phyloP scores from a whole-genome alignment of 768 basidiomycete species.

The Boletus vermiculosoides region DNA sequence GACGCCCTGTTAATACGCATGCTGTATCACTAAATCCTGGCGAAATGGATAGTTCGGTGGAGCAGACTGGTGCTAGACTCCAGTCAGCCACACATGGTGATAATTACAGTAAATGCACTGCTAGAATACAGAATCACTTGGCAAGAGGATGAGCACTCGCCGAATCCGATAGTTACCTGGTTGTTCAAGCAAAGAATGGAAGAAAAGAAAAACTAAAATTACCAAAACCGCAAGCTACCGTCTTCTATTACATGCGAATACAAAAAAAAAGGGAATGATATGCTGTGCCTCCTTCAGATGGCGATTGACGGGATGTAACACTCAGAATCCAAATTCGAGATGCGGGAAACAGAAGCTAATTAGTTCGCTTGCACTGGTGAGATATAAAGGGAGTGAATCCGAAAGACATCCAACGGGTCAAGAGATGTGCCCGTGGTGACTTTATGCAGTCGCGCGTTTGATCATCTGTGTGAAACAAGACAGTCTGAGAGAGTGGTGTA shows the following conservation, averaged over 20 bases:
- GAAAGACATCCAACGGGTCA: slow-evolving; percentile 26
- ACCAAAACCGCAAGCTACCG: slow-evolving; percentile 32
- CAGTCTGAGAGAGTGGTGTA: neutral
- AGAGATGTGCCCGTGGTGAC: slow-evolving; percentile 9
- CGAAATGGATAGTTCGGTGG: neutral
- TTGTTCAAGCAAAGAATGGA: slow-evolving; percentile 4
- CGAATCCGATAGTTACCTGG: slow-evolving; percentile 14
- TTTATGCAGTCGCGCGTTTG: slow-evolving; percentile 75
- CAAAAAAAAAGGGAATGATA: slow-evolving; percentile 38
- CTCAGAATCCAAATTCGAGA: slow-evolving; percentile 16
- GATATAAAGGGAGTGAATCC: slow-evolving; percentile 34
- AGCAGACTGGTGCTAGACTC: neutral
- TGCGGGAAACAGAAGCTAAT: slow-evolving; percentile 21
- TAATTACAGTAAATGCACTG: neutral
- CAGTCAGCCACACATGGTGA: neutral
- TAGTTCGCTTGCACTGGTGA: slow-evolving; percentile 52
- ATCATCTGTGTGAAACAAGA: slow-evolving; percentile 54
- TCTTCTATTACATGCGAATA: slow-evolving; percentile 60
- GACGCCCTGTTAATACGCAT: neutral
- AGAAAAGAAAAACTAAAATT: slow-evolving; percentile 19
- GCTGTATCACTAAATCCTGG: neutral
- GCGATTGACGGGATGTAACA: slow-evolving; percentile 36
- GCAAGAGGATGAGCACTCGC: slow-evolving; percentile 5
- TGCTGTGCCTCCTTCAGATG: slow-evolving; percentile 73
- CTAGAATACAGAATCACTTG: slow-evolving; percentile 7